These are phyloP conservation scores for Crithidia mellificae DNA, from an alignment of 208 protist species.

Conservation along the genomic window DNA sequence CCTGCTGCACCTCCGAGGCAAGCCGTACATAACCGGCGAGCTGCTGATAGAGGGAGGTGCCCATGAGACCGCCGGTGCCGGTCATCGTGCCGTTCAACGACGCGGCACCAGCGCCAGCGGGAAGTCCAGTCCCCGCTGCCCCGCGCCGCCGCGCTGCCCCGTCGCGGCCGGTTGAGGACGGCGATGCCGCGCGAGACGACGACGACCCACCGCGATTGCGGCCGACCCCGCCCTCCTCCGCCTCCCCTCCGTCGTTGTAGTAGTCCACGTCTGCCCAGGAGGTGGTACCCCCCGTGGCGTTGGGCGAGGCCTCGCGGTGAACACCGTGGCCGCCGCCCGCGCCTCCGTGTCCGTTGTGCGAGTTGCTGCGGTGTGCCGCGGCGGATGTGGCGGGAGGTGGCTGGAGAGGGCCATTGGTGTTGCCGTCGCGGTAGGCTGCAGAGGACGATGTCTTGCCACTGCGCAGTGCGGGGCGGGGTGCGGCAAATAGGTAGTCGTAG, in stretches of 20 bases:
- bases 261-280: constrained; percentile 2
- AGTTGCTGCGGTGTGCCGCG: constrained; percentile 14
- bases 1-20: constrained; percentile 36
- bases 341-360: neutral
- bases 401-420: too few species aligned
- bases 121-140: too few species aligned
- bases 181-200: constrained; percentile 1
- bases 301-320: neutral
- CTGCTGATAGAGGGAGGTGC: constrained; percentile 27
- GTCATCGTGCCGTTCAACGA: too few species aligned
- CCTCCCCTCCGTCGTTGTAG: neutral
- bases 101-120: too few species aligned
- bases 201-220: neutral
- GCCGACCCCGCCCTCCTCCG: neutral
- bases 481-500: constrained; percentile 29
- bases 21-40: constrained; percentile 36
- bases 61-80: neutral
- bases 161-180: neutral
- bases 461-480: neutral
- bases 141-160: too few species aligned
- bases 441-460: neutral
- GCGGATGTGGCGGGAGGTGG: too few species aligned
- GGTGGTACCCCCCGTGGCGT: too few species aligned
- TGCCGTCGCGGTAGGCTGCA: too few species aligned
- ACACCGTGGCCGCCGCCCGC: neutral